Conservation (phyloP, 1,284 basidiomycete species). For the Puccinia polysora region DNA sequence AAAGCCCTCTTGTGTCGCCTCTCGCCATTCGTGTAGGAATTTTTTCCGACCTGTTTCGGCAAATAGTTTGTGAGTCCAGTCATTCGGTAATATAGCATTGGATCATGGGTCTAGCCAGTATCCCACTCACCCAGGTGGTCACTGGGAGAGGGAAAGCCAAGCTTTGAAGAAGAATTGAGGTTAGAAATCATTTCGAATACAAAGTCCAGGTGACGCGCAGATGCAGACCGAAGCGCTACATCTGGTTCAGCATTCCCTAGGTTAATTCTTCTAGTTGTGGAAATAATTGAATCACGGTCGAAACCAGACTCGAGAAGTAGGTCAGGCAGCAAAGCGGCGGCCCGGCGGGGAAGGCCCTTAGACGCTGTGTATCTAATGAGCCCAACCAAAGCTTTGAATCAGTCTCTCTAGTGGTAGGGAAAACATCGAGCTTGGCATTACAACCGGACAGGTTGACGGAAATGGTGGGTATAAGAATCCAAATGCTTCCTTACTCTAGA, state of each 20-base stretch:
- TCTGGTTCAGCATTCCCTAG: constrained; percentile 7
- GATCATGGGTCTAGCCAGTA: neutral
- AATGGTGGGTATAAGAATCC: neutral
- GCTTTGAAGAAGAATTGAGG: too few relatives aligned
- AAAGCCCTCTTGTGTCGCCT: neutral
- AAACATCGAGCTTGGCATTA: too few relatives aligned
- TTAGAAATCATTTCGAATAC: too few relatives aligned
- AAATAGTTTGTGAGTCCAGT: neutral
- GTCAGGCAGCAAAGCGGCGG: neutral
- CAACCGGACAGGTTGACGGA: too few relatives aligned
- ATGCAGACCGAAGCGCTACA: neutral
- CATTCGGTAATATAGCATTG: neutral
- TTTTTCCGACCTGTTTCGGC: neutral
- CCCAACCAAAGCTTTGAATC: too few relatives aligned
- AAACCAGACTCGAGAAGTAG: neutral
- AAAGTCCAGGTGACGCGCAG: too few relatives aligned
- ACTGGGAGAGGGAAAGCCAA: too few relatives aligned
- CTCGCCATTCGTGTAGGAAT: neutral
- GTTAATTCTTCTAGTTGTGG: neutral
- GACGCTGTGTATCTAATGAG: neutral
- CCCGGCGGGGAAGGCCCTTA: constrained; percentile 8
- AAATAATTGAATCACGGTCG: neutral
- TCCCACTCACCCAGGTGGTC: neutral
- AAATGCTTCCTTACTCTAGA: too few relatives aligned
- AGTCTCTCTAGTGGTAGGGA: too few relatives aligned